Evolutionary conservation across 306 rosid genomes (phyloP).

Genomic region (Sicyos baderoa): DNA sequence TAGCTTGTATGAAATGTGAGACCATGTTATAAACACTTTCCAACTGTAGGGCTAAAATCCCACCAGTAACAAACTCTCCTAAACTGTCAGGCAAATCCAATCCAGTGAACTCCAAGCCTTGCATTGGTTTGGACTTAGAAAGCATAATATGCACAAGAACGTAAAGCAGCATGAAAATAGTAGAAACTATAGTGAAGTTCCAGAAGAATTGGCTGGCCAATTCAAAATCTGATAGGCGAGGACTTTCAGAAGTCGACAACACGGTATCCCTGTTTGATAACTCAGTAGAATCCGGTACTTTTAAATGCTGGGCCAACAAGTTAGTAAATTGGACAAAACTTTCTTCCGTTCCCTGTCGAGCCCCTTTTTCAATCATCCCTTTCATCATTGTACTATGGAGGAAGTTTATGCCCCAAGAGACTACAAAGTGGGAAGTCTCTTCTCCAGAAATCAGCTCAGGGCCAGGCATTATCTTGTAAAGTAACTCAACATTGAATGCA

Average conservation of each 20-base stretch:
- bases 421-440: slow-evolving; percentile 44
- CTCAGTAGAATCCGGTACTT: slow-evolving; percentile 30
- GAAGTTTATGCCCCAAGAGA: slow-evolving; percentile 71
- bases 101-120: slow-evolving; percentile 68
- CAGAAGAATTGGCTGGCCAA: slow-evolving; percentile 52
- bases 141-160: slow-evolving; percentile 48
- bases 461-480: slow-evolving; percentile 71
- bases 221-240: slow-evolving; percentile 49
- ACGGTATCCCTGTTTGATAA: slow-evolving; percentile 44
- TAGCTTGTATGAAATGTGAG: slow-evolving; percentile 62
- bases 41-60: slow-evolving; percentile 49
- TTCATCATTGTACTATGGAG: slow-evolving; percentile 69
- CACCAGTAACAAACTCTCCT: slow-evolving; percentile 67
- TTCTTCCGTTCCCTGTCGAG: slow-evolving; percentile 64
- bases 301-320: slow-evolving; percentile 41
- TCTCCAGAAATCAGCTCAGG: slow-evolving; percentile 47
- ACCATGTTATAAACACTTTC: slow-evolving; percentile 57
- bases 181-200: slow-evolving; percentile 50
- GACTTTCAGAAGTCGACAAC: slow-evolving; percentile 42
- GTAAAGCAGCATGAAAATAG: slow-evolving; percentile 45
- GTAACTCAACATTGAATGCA: slow-evolving; percentile 57
- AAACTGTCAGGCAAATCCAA: slow-evolving; percentile 78
- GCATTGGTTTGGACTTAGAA: slow-evolving; percentile 38
- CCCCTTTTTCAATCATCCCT: slow-evolving; percentile 69
- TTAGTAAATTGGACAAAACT: slow-evolving; percentile 45